These are phyloP conservation scores for Colletotrichum sp. DNA, from an alignment of 2,329 filamentous ascomycete genomes.

Conservation along the genomic window DNA sequence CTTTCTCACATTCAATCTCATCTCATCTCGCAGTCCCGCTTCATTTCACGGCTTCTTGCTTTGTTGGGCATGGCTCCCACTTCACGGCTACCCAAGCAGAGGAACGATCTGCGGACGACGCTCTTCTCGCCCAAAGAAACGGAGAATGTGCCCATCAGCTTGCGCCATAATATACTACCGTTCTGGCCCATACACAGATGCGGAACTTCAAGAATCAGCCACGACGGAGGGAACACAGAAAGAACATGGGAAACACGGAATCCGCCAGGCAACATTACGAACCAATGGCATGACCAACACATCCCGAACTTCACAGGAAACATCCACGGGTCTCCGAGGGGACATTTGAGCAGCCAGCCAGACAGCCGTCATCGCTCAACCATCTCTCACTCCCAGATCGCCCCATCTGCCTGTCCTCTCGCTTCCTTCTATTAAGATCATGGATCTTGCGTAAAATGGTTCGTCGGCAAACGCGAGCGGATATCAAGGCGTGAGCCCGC, in stretches of 20 bases:
- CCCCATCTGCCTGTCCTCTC: neutral
- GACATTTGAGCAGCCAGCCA: neutral
- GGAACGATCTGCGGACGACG: neutral
- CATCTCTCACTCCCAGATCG: neutral
- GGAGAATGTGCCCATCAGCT: neutral
- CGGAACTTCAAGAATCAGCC: neutral
- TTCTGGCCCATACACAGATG: neutral
- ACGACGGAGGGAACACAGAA: neutral
- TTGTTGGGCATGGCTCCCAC: slow-evolving; percentile 10
- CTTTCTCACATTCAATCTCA: neutral
- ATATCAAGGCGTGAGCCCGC: neutral
- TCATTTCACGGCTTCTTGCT: neutral
- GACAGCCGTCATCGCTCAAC: neutral
- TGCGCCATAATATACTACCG: neutral
- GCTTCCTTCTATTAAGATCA: slow-evolving; percentile 10
- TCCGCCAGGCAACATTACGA: neutral
- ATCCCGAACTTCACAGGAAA: neutral
- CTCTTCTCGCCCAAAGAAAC: neutral
- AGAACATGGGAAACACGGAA: neutral
- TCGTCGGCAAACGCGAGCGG: slow-evolving; percentile 1
- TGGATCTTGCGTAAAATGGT: slow-evolving; percentile 1
- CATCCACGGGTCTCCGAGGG: neutral
- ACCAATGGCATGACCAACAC: neutral
- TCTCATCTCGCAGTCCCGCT: slow-evolving; percentile 13
- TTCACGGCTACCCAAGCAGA: neutral